Evolutionary conservation across 495 filamentous ascomycete genomes (phyloP).

Genomic region (Alectoria sarmentosa): DNA sequence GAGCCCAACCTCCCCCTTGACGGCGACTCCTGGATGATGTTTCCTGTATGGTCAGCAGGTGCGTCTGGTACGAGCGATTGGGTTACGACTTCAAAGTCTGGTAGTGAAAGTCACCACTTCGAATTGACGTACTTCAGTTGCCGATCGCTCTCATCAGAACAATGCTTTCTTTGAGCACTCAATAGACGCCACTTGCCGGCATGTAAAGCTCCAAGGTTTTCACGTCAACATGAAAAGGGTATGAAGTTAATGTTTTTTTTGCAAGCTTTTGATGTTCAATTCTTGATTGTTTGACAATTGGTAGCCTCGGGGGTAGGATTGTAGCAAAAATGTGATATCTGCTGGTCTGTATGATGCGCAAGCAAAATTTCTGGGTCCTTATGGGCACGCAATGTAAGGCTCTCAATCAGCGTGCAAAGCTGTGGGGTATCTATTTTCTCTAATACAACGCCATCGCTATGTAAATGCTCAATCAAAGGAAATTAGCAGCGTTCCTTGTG

Average conservation of each 20-base stretch:
- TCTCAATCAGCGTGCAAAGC: neutral
- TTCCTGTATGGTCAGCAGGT: too few relatives aligned
- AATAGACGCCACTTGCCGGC: neutral
- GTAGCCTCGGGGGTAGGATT: neutral
- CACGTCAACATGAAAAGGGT: neutral
- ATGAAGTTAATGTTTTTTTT: neutral
- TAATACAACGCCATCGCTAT: conserved; percentile 13
- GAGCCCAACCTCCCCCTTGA: too few relatives aligned
- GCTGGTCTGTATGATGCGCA: neutral
- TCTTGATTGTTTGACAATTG: neutral
- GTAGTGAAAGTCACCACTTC: neutral
- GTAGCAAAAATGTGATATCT: neutral
- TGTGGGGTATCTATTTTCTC: conserved; percentile 1
- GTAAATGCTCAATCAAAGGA: neutral
- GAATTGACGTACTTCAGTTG: neutral
- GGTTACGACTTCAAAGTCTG: neutral
- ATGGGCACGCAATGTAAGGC: neutral
- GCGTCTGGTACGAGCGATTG: neutral
- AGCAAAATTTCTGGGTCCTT: neutral
- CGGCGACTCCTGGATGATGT: too few relatives aligned
- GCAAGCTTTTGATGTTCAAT: neutral
- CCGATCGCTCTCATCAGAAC: neutral
- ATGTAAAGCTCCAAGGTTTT: neutral
- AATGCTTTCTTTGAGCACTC: neutral
- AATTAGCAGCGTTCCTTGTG: neutral